These are phyloP conservation scores for Gossypium lobatum DNA, from an alignment of 441 rosid species.

Conservation along the genomic window DNA sequence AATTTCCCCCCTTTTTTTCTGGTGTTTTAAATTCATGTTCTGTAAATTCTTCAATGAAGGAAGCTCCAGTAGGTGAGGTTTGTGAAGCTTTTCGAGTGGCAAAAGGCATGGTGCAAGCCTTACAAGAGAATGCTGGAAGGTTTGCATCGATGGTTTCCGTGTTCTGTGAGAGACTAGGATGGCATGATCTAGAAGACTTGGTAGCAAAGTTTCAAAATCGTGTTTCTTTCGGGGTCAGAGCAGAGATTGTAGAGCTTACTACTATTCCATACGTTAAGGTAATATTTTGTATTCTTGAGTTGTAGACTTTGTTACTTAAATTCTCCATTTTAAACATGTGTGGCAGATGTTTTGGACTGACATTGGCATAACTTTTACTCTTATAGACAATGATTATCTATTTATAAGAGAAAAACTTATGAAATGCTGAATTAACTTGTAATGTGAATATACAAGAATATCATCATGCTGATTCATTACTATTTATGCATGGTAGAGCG, in stretches of 20 bases:
- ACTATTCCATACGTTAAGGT: slow-evolving; percentile 93
- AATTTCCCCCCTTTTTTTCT: neutral
- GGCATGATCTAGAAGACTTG: slow-evolving; percentile 96
- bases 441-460: neutral
- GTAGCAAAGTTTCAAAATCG: slow-evolving; percentile 94
- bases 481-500: neutral
- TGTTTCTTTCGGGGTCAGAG: slow-evolving; percentile 97
- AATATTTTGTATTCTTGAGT: slow-evolving; percentile 17
- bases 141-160: slow-evolving; percentile 96
- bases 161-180: slow-evolving; percentile 96
- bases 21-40: slow-evolving; percentile 17
- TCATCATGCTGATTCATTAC: neutral
- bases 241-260: slow-evolving; percentile 97
- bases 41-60: slow-evolving; percentile 51
- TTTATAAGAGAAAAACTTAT: neutral
- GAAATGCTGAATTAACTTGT: neutral
- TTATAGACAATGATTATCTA: neutral
- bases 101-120: slow-evolving; percentile 95
- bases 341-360: slow-evolving; percentile 2
- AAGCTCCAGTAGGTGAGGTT: slow-evolving; percentile 86
- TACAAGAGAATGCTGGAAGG: slow-evolving; percentile 98
- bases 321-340: slow-evolving; percentile 1
- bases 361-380: neutral
- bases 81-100: slow-evolving; percentile 96
- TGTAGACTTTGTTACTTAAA: slow-evolving; percentile 1